Conservation (phyloP, 257 asterid genomes). For the Solanum pennellii region DNA sequence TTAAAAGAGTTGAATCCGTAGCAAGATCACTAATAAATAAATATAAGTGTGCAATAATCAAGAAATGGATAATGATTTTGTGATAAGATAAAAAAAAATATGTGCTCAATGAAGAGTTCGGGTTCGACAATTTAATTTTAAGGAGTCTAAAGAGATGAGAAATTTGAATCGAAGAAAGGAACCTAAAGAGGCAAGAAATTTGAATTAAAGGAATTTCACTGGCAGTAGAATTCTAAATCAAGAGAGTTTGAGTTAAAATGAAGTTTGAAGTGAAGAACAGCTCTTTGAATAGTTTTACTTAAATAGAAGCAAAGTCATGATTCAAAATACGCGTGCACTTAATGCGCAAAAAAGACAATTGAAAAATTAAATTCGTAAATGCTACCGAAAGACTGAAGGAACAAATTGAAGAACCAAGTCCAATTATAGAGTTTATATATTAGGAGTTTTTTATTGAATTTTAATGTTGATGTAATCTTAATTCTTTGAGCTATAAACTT, state of each 20-base stretch:
- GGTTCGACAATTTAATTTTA: no score
- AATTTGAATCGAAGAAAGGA: not conserved
- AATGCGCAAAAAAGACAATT: not conserved
- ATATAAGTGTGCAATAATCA: not conserved
- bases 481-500: no score
- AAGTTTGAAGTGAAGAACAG: not conserved
- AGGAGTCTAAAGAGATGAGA: no score
- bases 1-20: not conserved
- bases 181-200: no score
- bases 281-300: no score
- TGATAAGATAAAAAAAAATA: no score
- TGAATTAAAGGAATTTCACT: not conserved
- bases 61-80: not conserved
- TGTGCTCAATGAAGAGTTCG: not conserved
- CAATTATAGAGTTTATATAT: not conserved
- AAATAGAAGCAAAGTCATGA: not conserved
- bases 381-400: not conserved
- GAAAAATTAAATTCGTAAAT: not conserved
- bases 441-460: not conserved
- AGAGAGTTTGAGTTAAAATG: not conserved
- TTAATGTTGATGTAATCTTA: no score
- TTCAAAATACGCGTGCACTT: not conserved
- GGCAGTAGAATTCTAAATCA: not conserved
- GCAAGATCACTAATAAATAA: not conserved
- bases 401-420: not conserved